Evolutionary conservation across 2,329 filamentous ascomycete species (phyloP).

Genomic region (Epicoccum sorghinum): DNA sequence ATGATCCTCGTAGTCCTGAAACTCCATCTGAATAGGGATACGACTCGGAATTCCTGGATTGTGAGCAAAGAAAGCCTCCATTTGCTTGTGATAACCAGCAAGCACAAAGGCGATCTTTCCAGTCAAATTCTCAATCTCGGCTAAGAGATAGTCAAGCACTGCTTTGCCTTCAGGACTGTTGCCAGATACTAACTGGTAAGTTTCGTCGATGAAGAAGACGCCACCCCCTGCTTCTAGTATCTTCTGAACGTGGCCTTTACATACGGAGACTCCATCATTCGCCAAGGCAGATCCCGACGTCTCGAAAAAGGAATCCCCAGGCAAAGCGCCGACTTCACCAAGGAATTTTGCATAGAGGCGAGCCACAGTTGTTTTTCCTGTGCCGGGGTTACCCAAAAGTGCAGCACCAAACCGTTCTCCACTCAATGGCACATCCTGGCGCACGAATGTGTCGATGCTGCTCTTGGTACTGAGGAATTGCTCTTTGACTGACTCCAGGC

Average conservation of each 20-base stretch:
- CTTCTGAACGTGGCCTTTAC: constrained; percentile 62
- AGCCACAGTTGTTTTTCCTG: constrained; percentile 77
- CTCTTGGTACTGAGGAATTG: constrained; percentile 68
- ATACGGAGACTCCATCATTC: constrained; percentile 64
- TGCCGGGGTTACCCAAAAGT: constrained; percentile 76
- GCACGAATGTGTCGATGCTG: constrained; percentile 64
- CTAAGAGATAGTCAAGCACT: constrained; percentile 73
- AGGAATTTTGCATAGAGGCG: constrained; percentile 72
- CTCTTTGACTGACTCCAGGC: constrained; percentile 69
- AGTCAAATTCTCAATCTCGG: constrained; percentile 73
- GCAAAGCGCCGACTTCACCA: constrained; percentile 64
- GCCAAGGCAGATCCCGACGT: constrained; percentile 72
- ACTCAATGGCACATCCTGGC: constrained; percentile 62
- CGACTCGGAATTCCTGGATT: constrained; percentile 74
- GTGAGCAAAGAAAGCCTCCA: constrained; percentile 78
- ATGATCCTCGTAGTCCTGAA: constrained; percentile 70
- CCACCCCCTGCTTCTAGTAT: constrained; percentile 68
- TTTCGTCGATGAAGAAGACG: constrained; percentile 78
- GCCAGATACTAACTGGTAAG: constrained; percentile 72
- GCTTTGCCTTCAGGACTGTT: constrained; percentile 63
- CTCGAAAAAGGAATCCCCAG: constrained; percentile 67
- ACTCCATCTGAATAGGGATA: constrained; percentile 69
- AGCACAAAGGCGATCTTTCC: constrained; percentile 75
- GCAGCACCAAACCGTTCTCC: constrained; percentile 67
- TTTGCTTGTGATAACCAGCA: constrained; percentile 74